Conservation (phyloP, 75 land plant genomes). For the Cunninghamia lanceolata region DNA sequence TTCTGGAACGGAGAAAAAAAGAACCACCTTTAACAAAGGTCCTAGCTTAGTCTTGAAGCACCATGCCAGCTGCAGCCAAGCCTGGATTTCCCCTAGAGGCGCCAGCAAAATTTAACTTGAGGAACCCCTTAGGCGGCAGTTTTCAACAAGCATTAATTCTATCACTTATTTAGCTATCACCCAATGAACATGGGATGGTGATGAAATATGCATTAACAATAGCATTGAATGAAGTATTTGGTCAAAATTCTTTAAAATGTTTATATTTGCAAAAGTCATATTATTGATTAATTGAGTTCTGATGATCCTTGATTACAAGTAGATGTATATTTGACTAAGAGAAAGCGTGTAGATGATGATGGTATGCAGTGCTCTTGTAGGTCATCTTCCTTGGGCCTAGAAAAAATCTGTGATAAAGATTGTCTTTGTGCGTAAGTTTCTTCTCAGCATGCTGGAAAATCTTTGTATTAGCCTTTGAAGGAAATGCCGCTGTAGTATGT, state of each 20-base stretch:
- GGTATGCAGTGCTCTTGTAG: conserved; percentile 82
- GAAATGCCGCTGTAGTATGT: neutral
- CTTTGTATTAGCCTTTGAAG: neutral
- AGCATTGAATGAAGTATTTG: neutral
- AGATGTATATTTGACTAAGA: conserved; percentile 84
- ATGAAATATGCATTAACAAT: neutral
- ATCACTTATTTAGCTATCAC: too few species aligned
- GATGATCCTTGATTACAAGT: conserved; percentile 22
- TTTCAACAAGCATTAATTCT: too few species aligned
- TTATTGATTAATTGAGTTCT: neutral
- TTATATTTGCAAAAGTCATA: neutral
- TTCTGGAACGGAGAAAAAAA: too few species aligned
- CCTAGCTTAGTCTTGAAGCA: too few species aligned
- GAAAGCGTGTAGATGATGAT: conserved; percentile 67
- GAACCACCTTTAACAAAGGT: too few species aligned
- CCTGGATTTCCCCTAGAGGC: too few species aligned
- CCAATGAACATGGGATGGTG: too few species aligned
- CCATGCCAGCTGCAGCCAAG: too few species aligned
- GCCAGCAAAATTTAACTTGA: too few species aligned
- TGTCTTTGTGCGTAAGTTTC: conserved; percentile 78
- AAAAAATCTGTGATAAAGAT: conserved; percentile 60
- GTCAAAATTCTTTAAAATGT: neutral
- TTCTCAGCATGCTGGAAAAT: neutral
- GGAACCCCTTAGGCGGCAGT: too few species aligned
- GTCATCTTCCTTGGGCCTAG: conserved; percentile 27